Base-by-base conservation (phyloP, 345 rosid genomes). In the Camelina hispida region DNA sequence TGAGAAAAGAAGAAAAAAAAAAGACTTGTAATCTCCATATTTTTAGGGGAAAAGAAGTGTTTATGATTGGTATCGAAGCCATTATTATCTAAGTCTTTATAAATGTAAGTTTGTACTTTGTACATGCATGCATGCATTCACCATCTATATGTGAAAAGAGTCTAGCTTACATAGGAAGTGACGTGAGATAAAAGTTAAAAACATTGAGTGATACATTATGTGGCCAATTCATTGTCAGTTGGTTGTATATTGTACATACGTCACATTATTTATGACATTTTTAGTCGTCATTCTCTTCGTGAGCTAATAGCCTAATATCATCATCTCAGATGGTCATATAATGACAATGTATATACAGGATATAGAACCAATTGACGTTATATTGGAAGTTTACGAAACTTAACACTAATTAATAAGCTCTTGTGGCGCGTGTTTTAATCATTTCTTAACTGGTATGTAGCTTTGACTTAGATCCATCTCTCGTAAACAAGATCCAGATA, bases 41-140 rank as follows among this genome's bases (percentile, higher is more conserved):
- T 37, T 13, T 67, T 2, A 67, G 60, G 59, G 22, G 34, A 37
- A 32, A 37, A 22, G 15, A 22, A 67, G 30, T 38, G 18, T 2
- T 52, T 52, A 9, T 22, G 56, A 64, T 55, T 47, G 28, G n/a
- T 9, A 16, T 30, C 47, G 56, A 64, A 64, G 43, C 28, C 28
- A 64, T 47, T 64, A 44, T 44, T 22, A 42, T 22, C 9, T 17
- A 14, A 25, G n/a, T 63, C 13, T 13, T 13, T 23, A 42, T 43
- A 23, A 13, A 4, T 23, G 32, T 5, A 2, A 37, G 2, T 56
- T 4, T 35, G 47, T 13, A 60, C 38, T 35, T 35, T 32, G 35
- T 32, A 32, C 35, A 32, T 32, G 35, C 30, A 60, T 59, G 28
- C 28, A 25, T 25, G 28, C 28, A 25, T 25, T 25, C 18, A 25